Evolutionary conservation across 2,329 filamentous ascomycete species (phyloP).

Genomic region (Cladosporium cucumerinum): DNA sequence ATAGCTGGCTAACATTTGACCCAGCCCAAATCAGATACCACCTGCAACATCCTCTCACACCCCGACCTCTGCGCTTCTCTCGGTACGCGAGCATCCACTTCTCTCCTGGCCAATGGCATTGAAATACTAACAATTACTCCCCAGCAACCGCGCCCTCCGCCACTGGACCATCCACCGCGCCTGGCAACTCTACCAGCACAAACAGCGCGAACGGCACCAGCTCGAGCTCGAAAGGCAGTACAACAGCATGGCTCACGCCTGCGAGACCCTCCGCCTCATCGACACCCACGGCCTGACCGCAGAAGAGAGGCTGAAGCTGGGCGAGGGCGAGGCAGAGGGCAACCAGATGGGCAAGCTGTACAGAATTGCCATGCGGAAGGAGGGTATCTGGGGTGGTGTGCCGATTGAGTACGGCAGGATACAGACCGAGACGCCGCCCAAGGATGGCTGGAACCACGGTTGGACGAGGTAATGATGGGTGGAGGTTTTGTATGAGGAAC

Average conservation of each 20-base stretch:
- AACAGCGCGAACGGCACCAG: conserved; percentile 62
- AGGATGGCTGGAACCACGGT: conserved; percentile 83
- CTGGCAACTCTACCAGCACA: conserved; percentile 76
- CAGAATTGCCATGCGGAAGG: conserved; percentile 86
- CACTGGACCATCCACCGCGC: conserved; percentile 99
- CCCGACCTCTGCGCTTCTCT: conserved; percentile 79
- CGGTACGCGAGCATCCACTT: conserved; percentile 43
- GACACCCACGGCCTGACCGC: conserved; percentile 42
- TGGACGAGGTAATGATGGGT: conserved; percentile 64
- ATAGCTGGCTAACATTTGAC: conserved; percentile 17
- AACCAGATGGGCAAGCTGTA: conserved; percentile 71
- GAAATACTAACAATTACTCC: not conserved
- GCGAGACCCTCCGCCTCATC: conserved; percentile 70
- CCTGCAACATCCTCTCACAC: conserved; percentile 64
- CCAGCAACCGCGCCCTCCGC: conserved; percentile 69
- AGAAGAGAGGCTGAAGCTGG: conserved; percentile 26
- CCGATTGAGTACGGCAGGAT: conserved; percentile 87
- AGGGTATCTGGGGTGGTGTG: conserved; percentile 73
- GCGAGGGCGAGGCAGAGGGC: conserved; percentile 32
- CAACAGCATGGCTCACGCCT: conserved; percentile 77
- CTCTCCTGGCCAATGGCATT: not conserved
- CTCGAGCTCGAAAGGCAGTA: conserved; percentile 74
- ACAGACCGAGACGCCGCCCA: conserved; percentile 78
- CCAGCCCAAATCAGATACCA: conserved; percentile 66
- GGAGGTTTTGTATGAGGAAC: not conserved